A percentile compares a stretch with the other conserved stretches of the same genome.
Conservation (phyloP, 164 flowering plant genomes). For the Kalanchoe fedtschenkoi region DNA sequence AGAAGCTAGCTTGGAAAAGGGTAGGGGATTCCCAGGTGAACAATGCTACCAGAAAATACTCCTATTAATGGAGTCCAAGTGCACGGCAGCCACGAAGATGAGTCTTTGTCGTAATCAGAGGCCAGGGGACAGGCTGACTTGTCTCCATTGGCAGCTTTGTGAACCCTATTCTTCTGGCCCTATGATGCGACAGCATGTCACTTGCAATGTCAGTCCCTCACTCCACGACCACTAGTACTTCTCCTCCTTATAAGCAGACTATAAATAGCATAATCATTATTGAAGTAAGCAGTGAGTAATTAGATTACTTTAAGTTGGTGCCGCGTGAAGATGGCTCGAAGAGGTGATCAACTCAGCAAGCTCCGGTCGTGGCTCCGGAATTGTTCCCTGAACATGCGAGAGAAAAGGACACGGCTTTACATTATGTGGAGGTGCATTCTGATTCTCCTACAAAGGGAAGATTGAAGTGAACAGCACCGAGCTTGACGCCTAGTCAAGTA, state of each 20-base stretch:
- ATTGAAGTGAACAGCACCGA: neutral
- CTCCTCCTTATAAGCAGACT: neutral
- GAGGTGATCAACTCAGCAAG: conserved; percentile 8
- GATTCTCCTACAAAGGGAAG: conserved; percentile 39
- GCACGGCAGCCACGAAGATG: no score
- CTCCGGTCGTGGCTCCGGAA: conserved; percentile 20
- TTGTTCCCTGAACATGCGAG: conserved; percentile 26
- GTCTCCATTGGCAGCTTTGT: neutral
- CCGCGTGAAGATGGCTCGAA: neutral
- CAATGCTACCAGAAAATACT: neutral
- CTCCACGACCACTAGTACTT: neutral
- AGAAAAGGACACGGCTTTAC: conserved; percentile 36
- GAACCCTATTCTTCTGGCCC: neutral
- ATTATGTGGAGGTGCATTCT: conserved; percentile 53
- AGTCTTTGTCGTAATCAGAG: neutral
- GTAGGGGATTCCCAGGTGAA: neutral
- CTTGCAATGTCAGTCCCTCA: neutral
- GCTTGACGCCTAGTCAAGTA: neutral
- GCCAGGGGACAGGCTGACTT: neutral
- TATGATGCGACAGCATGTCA: neutral
- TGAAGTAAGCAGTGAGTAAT: neutral
- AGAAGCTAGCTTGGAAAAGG: neutral
- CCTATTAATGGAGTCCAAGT: neutral
- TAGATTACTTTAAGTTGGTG: neutral
- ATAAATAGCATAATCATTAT: neutral